Evolutionary conservation across 441 rosid species (phyloP), one percentile per base, ranked within the genome.

Genomic region (Theobroma grandiflorum): DNA sequence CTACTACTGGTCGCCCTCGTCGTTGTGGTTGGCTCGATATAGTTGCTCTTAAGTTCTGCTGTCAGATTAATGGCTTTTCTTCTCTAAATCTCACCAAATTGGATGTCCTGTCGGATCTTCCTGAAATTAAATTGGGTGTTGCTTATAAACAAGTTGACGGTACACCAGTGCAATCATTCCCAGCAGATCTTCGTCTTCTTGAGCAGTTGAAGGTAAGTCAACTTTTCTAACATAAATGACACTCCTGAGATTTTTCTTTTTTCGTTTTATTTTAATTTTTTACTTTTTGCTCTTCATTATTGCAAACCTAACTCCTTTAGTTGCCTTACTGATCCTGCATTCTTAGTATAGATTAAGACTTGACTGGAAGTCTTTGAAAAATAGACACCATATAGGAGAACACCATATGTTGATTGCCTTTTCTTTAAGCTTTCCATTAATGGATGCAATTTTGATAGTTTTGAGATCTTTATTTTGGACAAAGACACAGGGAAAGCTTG

Each of bases 21-120:
- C 98, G 98, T 72, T 96, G 99, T 81, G 99, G 98, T 61, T 96
- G 99, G 99, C 98, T 96, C 14, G 99, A 96, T 87, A 77, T 96
- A 66, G 99, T 96, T 87, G 98, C 98, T 4, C 81, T 95, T 82
- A 93, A 82, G 82, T 96, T 83, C 80, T 85, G 93, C 80, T 95
- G 97, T 83, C 98, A 91, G 83, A 91, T 96, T 82, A 96, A 96
- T 79, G 98, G 98, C 45, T 93, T 96, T 79, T 90, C 99, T 18
- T 93, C 98, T 16, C 86, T 96, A 45, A 96, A 96, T 84, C 93
- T 96, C 79, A 96, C 99, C 81, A 96, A 96, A 86, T 90, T 96
- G 38, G 98, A 96, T 86, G 98, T 96, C 58, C 80, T 95, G 82
- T 96, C 99, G 4, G 98, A 95, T 33, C 89, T 96, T 72, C 80